Evolutionary conservation across 805 yeast genomes (phyloP).

Genomic region (Cyberlindnera nakhonratchasimensis): DNA sequence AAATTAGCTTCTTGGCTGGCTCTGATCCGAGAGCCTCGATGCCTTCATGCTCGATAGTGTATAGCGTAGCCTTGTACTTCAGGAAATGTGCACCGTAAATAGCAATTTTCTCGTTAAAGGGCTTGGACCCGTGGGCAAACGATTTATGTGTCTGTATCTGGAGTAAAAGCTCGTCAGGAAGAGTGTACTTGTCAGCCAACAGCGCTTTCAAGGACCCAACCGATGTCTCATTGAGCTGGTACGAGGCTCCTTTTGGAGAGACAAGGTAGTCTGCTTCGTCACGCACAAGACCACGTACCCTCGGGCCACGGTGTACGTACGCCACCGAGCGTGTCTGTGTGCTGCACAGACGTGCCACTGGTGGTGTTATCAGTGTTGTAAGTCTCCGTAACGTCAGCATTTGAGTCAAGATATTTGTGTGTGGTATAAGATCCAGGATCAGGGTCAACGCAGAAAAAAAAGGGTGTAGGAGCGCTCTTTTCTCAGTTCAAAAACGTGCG

Average conservation of each 20-base stretch:
- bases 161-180: slow-evolving; percentile 60
- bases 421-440: not conserved
- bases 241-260: slow-evolving; percentile 48
- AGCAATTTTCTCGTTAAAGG: slow-evolving; percentile 83
- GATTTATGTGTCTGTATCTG: slow-evolving; percentile 93
- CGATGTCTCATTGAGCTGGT: slow-evolving; percentile 50
- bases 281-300: slow-evolving; percentile 69
- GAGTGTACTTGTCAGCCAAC: slow-evolving; percentile 45
- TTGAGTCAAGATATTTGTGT: not conserved
- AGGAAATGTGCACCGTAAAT: slow-evolving; percentile 66
- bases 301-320: slow-evolving; percentile 41
- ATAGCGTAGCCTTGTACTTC: slow-evolving; percentile 38
- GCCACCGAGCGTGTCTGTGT: slow-evolving; percentile 30
- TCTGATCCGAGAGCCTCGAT: slow-evolving; percentile 58
- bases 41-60: slow-evolving; percentile 26
- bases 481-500: not conserved
- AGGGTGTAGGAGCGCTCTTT: not conserved
- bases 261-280: slow-evolving; percentile 58
- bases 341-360: not conserved
- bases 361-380: too few relatives aligned
- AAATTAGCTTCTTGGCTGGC: slow-evolving; percentile 47
- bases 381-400: slow-evolving; percentile 19
- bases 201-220: slow-evolving; percentile 47
- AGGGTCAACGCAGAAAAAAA: not conserved
- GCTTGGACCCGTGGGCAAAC: slow-evolving; percentile 86